Evolutionary conservation across 495 filamentous ascomycete species (phyloP).

Genomic region (Penicillium steckii): DNA sequence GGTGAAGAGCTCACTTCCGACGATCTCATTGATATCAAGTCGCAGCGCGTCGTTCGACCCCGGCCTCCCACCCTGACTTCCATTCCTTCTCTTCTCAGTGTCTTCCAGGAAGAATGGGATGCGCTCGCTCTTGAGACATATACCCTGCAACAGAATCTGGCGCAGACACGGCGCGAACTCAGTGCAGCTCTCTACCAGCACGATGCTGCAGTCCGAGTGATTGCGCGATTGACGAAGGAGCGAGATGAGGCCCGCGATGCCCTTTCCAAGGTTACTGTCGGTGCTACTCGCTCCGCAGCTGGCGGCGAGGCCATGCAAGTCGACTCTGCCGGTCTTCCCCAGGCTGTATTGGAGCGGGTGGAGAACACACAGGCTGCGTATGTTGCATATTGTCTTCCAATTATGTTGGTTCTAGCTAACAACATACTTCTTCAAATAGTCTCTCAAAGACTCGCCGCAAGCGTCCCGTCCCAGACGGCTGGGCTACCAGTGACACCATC

Average conservation of each 20-base stretch:
- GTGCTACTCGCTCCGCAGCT: slow-evolving; percentile 49
- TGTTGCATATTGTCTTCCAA: slow-evolving; percentile 21
- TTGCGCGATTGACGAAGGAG: slow-evolving; percentile 83
- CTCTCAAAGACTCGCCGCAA: slow-evolving; percentile 84
- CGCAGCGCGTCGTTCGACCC: slow-evolving; percentile 76
- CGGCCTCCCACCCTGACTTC: slow-evolving; percentile 94
- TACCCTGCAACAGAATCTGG: slow-evolving; percentile 80
- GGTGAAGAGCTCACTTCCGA: slow-evolving; percentile 83
- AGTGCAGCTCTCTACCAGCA: slow-evolving; percentile 92
- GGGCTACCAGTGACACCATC: slow-evolving; percentile 76
- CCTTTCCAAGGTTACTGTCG: slow-evolving; percentile 78
- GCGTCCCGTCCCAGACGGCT: slow-evolving; percentile 78
- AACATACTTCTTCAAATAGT: slow-evolving; percentile 46
- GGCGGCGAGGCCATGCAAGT: slow-evolving; percentile 89
- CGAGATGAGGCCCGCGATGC: slow-evolving; percentile 91
- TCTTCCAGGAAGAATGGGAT: slow-evolving; percentile 99
- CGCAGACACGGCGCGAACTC: slow-evolving; percentile 89
- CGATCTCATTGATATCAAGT: slow-evolving; percentile 85
- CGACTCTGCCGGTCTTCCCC: slow-evolving; percentile 70
- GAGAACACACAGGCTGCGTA: slow-evolving; percentile 77
- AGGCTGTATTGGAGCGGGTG: slow-evolving; percentile 68
- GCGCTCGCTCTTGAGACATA: slow-evolving; percentile 87
- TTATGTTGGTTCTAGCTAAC: not conserved
- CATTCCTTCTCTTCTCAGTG: slow-evolving; percentile 89
- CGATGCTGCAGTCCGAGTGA: slow-evolving; percentile 91